These are phyloP conservation scores for Serendipita vermifera DNA, from an alignment of 768 basidiomycete species.

Conservation along the genomic window DNA sequence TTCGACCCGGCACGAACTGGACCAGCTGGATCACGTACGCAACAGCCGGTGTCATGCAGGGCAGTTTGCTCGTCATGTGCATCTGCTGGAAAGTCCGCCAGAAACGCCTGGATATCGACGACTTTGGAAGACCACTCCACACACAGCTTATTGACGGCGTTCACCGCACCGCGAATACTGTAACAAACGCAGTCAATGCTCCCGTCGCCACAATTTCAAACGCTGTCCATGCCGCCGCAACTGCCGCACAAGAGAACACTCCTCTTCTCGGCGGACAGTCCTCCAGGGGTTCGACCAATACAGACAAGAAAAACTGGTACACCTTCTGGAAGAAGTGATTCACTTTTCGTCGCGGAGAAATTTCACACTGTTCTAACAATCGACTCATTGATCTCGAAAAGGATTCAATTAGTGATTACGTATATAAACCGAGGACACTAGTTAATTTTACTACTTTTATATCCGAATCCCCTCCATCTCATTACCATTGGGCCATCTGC, in stretches of 20 bases:
- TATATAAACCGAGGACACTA: too few species aligned
- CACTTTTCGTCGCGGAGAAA: too few species aligned
- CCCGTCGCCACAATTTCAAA: not conserved
- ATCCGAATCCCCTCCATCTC: not conserved
- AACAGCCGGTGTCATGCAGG: constrained; percentile 76
- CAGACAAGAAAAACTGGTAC: constrained; percentile 1
- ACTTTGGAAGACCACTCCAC: constrained; percentile 59
- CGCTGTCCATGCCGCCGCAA: not conserved
- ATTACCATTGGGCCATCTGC: not conserved
- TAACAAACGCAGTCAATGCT: not conserved
- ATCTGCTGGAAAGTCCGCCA: constrained; percentile 76
- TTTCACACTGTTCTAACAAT: too few species aligned
- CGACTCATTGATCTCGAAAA: too few species aligned
- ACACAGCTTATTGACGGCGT: not conserved
- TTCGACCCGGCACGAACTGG: constrained; percentile 73
- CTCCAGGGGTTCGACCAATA: too few species aligned
- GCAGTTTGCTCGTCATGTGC: constrained; percentile 70
- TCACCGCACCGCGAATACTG: not conserved
- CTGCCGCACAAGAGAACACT: constrained; percentile 1
- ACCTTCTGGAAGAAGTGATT: constrained; percentile 5
- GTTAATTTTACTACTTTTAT: too few species aligned
- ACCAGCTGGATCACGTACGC: constrained; percentile 77
- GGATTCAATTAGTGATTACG: too few species aligned
- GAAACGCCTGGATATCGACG: constrained; percentile 59
- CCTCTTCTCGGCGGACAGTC: not conserved